A percentile compares a stretch with the other conserved stretches of the same genome.
phyloP scores from a whole-genome alignment of 2,329 filamentous ascomycete genomes.

The Pyricularia grisea region DNA sequence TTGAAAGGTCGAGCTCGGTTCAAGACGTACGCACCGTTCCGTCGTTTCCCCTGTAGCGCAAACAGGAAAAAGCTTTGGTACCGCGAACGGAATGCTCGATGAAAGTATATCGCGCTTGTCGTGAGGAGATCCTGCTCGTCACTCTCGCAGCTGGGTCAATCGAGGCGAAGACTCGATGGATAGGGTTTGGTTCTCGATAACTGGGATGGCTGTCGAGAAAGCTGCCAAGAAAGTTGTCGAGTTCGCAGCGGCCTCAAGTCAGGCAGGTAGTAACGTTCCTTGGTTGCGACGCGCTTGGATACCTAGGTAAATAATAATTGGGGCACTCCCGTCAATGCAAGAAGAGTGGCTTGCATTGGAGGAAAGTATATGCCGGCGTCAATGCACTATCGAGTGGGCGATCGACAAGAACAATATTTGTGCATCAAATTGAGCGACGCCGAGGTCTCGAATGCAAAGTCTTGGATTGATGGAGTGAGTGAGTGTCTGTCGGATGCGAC shows the following conservation, averaged over 20 bases:
- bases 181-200: background rate
- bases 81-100: background rate
- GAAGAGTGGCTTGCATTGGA: background rate
- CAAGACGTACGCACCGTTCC: background rate
- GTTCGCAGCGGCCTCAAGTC: background rate
- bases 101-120: background rate
- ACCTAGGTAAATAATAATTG: too few relatives aligned
- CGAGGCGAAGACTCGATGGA: background rate
- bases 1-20: background rate
- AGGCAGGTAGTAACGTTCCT: background rate
- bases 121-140: background rate
- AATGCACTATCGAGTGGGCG: background rate
- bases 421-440: background rate
- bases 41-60: background rate
- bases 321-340: background rate
- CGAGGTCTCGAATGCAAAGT: background rate
- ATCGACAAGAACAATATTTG: background rate
- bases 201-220: background rate
- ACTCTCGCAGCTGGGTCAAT: background rate
- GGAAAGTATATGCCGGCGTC: background rate
- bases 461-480: background rate
- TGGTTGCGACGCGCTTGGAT: background rate
- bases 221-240: background rate
- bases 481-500: background rate
- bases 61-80: background rate